Evolutionary conservation across 139 green algal species (phyloP).

Genomic region (Chlamydomonas sp.): DNA sequence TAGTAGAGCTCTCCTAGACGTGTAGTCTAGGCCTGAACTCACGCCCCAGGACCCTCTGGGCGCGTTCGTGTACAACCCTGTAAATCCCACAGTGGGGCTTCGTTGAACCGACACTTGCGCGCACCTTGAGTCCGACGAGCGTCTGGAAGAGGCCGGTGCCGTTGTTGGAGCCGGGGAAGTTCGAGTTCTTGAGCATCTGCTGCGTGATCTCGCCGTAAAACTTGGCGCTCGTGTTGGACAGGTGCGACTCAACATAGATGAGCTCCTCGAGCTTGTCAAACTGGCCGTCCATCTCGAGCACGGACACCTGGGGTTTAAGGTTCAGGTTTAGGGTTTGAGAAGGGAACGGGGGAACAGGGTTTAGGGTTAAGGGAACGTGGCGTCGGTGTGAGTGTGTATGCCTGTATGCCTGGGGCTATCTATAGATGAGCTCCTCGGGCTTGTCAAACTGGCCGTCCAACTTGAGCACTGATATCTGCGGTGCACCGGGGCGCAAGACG

Average conservation of each 20-base stretch:
- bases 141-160: slow-evolving; percentile 99
- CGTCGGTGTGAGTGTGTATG: too few relatives aligned
- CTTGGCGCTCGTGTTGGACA: slow-evolving; percentile 95
- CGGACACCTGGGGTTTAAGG: too few relatives aligned
- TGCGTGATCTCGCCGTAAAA: slow-evolving; percentile 99
- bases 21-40: too few relatives aligned
- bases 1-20: too few relatives aligned
- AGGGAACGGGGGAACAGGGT: too few relatives aligned
- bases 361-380: too few relatives aligned
- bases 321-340: too few relatives aligned
- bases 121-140: slow-evolving; percentile 92
- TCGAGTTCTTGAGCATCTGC: slow-evolving; percentile 98
- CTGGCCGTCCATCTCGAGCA: slow-evolving; percentile 96
- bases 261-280: slow-evolving; percentile 99
- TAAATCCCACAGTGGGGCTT: background rate
- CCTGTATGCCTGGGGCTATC: slow-evolving; percentile 99
- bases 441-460: slow-evolving; percentile 99
- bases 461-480: slow-evolving; percentile 89
- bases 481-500: too few relatives aligned
- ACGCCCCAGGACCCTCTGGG: too few relatives aligned
- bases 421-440: slow-evolving; percentile 99
- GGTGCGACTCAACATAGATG: slow-evolving; percentile 99
- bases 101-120: background rate
- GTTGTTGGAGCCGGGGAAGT: slow-evolving; percentile 98
- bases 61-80: too few relatives aligned